phyloP scores from a whole-genome alignment of 768 basidiomycete species.

The Leccinum pellstonianum region DNA sequence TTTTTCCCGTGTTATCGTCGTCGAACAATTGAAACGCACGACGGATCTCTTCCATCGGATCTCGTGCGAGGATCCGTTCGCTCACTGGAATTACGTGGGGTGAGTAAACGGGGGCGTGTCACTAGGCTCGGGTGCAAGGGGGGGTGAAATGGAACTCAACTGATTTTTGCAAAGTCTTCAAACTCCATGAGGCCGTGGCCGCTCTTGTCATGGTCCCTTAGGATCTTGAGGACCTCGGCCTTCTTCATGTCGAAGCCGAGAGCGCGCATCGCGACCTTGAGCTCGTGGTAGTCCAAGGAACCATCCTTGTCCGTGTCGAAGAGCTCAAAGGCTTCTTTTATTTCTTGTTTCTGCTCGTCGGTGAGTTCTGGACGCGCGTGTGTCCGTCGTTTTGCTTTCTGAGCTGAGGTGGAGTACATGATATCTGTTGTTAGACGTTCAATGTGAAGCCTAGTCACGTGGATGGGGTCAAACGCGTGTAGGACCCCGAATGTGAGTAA shows the following conservation, averaged over 20 bases:
- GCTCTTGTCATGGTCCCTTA: conserved; percentile 87
- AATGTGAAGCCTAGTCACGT: conserved; percentile 24
- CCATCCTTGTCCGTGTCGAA: conserved; percentile 99
- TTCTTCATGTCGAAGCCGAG: conserved; percentile 98
- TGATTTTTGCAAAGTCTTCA: conserved; percentile 92
- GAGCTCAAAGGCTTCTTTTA: conserved; percentile 97
- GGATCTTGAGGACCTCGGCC: conserved; percentile 92
- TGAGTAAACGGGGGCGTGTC: conserved; percentile 13
- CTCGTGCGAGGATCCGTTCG: conserved; percentile 87
- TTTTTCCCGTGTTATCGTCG: conserved; percentile 94
- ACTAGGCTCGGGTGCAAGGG: background rate
- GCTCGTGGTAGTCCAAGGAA: conserved; percentile 93
- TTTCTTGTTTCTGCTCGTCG: conserved; percentile 92
- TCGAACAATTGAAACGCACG: conserved; percentile 97
- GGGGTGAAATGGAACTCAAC: conserved; percentile 45
- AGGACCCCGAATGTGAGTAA: conserved; percentile 25
- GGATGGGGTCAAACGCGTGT: conserved; percentile 25
- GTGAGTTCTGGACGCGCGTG: conserved; percentile 80
- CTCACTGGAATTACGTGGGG: conserved; percentile 62
- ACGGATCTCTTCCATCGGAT: conserved; percentile 95
- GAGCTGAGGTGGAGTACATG: conserved; percentile 63
- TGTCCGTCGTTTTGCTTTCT: conserved; percentile 71
- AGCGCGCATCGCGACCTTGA: conserved; percentile 98
- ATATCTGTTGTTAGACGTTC: background rate
- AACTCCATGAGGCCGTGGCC: conserved; percentile 85